Evolutionary conservation across 2,329 filamentous ascomycete genomes (phyloP).

Genomic region (Stemphylium beticola): DNA sequence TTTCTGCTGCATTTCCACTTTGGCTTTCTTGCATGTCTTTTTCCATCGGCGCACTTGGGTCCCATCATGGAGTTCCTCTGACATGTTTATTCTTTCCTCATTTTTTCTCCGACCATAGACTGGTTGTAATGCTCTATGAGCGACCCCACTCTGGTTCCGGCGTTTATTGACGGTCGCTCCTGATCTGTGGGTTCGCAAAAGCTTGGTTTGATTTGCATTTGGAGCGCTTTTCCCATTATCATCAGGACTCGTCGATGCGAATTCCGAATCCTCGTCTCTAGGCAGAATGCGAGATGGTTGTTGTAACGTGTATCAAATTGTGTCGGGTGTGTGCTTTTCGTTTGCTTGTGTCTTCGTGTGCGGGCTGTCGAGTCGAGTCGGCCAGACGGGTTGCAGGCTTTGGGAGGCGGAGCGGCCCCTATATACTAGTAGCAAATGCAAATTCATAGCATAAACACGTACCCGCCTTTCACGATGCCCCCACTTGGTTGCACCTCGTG

Average conservation of each 20-base stretch:
- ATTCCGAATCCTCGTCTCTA: conserved; percentile 33
- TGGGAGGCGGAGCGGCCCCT: conserved; percentile 6
- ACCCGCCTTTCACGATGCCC: conserved; percentile 9
- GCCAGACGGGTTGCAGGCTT: conserved; percentile 1
- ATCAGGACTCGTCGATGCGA: conserved; percentile 23
- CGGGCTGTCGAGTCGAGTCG: background rate
- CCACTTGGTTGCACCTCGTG: conserved; percentile 22
- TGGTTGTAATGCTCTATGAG: conserved; percentile 44
- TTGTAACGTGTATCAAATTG: conserved; percentile 11
- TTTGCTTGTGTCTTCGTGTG: conserved; percentile 13
- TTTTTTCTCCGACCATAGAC: conserved; percentile 31
- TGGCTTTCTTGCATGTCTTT: conserved; percentile 42
- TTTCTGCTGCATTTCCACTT: conserved; percentile 43
- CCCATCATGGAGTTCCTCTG: conserved; percentile 27
- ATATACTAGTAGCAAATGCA: conserved; percentile 23
- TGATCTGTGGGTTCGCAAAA: conserved; percentile 38
- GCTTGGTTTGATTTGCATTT: conserved; percentile 41
- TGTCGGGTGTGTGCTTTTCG: conserved; percentile 14
- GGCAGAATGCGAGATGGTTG: conserved; percentile 28
- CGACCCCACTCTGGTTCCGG: conserved; percentile 39
- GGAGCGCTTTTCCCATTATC: conserved; percentile 35
- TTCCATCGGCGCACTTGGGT: conserved; percentile 33
- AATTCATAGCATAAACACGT: conserved; percentile 28
- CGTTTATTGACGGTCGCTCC: conserved; percentile 30
- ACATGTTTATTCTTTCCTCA: conserved; percentile 25